A percentile compares a stretch with the other conserved stretches of the same genome.
These are phyloP conservation scores for Psidium guajava DNA, from an alignment of 345 rosid species.

Conservation along the genomic window DNA sequence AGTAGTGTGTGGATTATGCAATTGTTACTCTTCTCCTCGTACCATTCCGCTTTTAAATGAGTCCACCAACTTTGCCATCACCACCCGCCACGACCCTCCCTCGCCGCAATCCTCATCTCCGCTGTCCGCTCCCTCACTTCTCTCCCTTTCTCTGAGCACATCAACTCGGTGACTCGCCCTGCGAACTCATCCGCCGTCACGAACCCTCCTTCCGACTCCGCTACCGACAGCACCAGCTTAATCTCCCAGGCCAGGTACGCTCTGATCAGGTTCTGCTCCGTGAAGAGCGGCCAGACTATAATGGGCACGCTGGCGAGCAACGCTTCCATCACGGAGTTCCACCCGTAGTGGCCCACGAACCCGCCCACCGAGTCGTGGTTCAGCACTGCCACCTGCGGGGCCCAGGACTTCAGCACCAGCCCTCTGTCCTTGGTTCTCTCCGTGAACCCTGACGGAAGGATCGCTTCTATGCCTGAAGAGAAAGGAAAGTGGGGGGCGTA, in stretches of 20 bases:
- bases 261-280: constrained; percentile 5
- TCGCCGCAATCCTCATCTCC: neutral
- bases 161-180: neutral
- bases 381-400: constrained; percentile 19
- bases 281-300: constrained; percentile 14
- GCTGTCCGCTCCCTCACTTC: neutral
- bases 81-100: constrained; percentile 1
- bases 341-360: constrained; percentile 33
- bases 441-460: constrained; percentile 16
- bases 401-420: constrained; percentile 26
- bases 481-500: neutral
- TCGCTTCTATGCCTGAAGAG: neutral
- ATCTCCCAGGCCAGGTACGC: neutral
- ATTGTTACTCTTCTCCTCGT: neutral
- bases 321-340: constrained; percentile 33
- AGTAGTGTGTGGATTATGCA: neutral
- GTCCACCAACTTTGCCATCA: neutral
- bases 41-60: neutral
- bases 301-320: constrained; percentile 13
- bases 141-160: neutral
- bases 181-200: constrained; percentile 4
- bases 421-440: constrained; percentile 9
- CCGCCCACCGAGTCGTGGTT: constrained; percentile 24
- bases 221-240: neutral
- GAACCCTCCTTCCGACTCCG: neutral